A percentile compares a stretch with the other conserved stretches of the same genome.
Conservation (phyloP, 495 filamentous ascomycete genomes). For the Hypoxylon cercidicola region DNA sequence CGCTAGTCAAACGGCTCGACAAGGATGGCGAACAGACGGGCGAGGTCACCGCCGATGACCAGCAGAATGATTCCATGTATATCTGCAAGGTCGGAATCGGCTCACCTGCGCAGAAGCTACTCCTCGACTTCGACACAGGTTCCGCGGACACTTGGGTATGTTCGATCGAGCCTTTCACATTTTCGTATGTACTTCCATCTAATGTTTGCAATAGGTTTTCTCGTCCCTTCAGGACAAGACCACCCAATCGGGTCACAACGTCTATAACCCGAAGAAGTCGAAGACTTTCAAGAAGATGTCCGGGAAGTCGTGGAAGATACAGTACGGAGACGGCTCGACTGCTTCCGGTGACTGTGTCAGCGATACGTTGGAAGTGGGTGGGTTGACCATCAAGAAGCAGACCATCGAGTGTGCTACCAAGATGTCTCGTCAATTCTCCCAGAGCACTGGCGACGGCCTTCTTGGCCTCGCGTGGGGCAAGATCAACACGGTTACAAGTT, state of each 20-base stretch:
- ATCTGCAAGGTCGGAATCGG: constrained; percentile 74
- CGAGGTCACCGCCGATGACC: constrained; percentile 74
- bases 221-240: constrained; percentile 64
- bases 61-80: constrained; percentile 78
- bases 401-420: constrained; percentile 74
- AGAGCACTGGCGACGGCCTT: constrained; percentile 74
- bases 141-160: constrained; percentile 82
- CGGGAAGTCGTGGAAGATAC: constrained; percentile 72
- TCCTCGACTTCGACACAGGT: constrained; percentile 80
- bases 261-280: constrained; percentile 70
- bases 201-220: constrained; percentile 62
- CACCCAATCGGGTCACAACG: constrained; percentile 53
- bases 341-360: constrained; percentile 77
- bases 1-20: constrained; percentile 62
- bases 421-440: constrained; percentile 70
- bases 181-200: constrained; percentile 14
- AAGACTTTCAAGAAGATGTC: constrained; percentile 65
- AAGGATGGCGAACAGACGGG: constrained; percentile 48
- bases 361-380: constrained; percentile 74
- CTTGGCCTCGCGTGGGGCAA: constrained; percentile 75
- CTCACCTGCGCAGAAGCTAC: constrained; percentile 72
- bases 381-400: constrained; percentile 73
- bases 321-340: constrained; percentile 76
- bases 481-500: constrained; percentile 73
- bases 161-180: constrained; percentile 1